Base-by-base conservation (phyloP, 148 eudicot genomes). In the Selenicereus undatus region DNA sequence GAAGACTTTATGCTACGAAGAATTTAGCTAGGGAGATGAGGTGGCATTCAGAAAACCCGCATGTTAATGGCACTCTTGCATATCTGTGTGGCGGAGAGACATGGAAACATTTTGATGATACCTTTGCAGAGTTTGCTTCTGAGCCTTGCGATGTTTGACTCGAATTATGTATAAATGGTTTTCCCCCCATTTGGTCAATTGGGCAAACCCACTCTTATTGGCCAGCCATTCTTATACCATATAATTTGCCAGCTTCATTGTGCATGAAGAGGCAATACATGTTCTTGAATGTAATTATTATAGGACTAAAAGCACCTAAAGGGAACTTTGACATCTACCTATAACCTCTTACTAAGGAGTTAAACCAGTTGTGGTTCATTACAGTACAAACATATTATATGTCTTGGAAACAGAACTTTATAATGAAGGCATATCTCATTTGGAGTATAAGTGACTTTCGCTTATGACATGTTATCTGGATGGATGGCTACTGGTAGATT, bases 61-160 rank as follows among this genome's bases (percentile, higher is more conserved):
- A 16, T 73, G 52, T 12, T 32, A 14, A 36, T 51, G 79, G 56
- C 12, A 22, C 51, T 30, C 71, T 79, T 24, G 20, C 81, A 18
- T 50, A 79, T 50, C 75, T 50, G 1, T 79, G 50, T 30, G 76
- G 71, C n/a, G 74, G 64, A 51, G 76, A 52, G 76, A 73, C 43
- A 16, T 27, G 43, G n/a, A n/a, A n/a, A n/a, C n/a, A n/a, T n/a
- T n/a, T n/a, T n/a, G n/a, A n/a, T n/a, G n/a, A n/a, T n/a, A n/a
- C n/a, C n/a, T n/a, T n/a, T n/a, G n/a, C n/a, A n/a, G n/a, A n/a
- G n/a, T n/a, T n/a, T n/a, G n/a, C n/a, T n/a, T n/a, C n/a, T n/a
- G n/a, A n/a, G n/a, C n/a, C n/a, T n/a, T n/a, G n/a, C n/a, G n/a
- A n/a, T 21, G 52, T 73, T 42, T 54, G 54, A 1, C 12, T 73